Percentiles rank a stretch among this genome's conserved stretches.
These are phyloP conservation scores for Fusarium austroafricanum DNA, from an alignment of 2,329 filamentous ascomycete species.

Conservation along the genomic window DNA sequence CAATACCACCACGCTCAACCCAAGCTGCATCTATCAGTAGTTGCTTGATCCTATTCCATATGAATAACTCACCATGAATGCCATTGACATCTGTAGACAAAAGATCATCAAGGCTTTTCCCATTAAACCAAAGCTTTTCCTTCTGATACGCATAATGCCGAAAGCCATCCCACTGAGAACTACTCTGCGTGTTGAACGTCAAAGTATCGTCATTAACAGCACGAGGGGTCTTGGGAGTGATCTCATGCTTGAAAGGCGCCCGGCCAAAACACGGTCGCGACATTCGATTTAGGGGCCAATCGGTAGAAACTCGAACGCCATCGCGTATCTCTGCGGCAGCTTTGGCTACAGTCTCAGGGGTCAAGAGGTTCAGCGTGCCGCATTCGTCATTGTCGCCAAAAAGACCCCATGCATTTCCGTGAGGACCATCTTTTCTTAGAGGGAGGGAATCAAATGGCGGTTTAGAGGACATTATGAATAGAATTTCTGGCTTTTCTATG, in stretches of 20 bases:
- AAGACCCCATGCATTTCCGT: conserved; percentile 67
- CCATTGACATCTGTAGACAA: conserved; percentile 48
- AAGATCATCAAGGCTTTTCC: conserved; percentile 57
- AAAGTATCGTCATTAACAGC: conserved; percentile 51
- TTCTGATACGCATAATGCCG: conserved; percentile 55
- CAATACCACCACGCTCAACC: conserved; percentile 55
- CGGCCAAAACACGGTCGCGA: conserved; percentile 51
- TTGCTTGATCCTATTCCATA: accelerated
- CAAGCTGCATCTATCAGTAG: neutral
- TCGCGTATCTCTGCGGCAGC: conserved; percentile 48
- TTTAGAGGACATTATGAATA: conserved; percentile 3
- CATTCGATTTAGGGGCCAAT: conserved; percentile 52
- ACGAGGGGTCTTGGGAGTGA: conserved; percentile 44
- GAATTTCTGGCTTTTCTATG: accelerated
- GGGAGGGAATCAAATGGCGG: conserved; percentile 60
- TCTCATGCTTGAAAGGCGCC: conserved; percentile 45
- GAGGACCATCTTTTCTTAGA: conserved; percentile 60
- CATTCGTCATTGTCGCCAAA: conserved; percentile 63
- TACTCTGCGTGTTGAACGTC: conserved; percentile 53
- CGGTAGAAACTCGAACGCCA: conserved; percentile 49
- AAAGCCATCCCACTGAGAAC: conserved; percentile 56
- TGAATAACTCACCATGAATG: conserved; percentile 41
- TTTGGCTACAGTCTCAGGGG: conserved; percentile 44
- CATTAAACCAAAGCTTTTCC: conserved; percentile 51
- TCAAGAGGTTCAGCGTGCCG: conserved; percentile 67